A percentile compares a stretch with the other conserved stretches of the same genome.
phyloP scores from a whole-genome alignment of 495 filamentous ascomycete genomes.

The Penicillium nucicola region DNA sequence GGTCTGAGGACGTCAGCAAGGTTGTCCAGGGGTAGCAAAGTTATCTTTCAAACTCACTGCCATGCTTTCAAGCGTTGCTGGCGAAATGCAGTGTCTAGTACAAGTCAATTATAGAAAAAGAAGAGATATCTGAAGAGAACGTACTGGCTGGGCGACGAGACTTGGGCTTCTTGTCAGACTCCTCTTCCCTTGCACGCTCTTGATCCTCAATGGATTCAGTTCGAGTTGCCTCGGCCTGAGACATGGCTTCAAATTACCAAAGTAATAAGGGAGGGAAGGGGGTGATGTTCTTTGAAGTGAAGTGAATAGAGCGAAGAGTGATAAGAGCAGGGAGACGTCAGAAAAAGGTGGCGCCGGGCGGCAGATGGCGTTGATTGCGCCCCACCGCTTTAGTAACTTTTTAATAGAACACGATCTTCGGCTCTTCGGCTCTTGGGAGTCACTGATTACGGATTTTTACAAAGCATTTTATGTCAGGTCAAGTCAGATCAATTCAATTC shows the following conservation, averaged over 20 bases:
- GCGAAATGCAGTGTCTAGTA: slow-evolving; percentile 81
- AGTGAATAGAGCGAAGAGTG: slow-evolving; percentile 2
- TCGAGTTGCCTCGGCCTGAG: slow-evolving; percentile 41
- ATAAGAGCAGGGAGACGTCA: slow-evolving; percentile 22
- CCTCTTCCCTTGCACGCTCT: slow-evolving; percentile 34
- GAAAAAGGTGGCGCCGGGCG: slow-evolving; percentile 29
- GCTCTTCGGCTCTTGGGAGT: too few species aligned
- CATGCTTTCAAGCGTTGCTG: slow-evolving; percentile 92
- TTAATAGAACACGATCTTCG: slow-evolving; percentile 3
- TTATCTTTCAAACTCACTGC: slow-evolving; percentile 60
- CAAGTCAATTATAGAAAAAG: not conserved
- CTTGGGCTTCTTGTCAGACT: slow-evolving; percentile 70
- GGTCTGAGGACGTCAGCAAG: slow-evolving; percentile 51
- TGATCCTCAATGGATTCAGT: slow-evolving; percentile 49
- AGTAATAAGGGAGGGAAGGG: slow-evolving; percentile 10
- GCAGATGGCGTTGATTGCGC: slow-evolving; percentile 8
- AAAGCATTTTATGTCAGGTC: not conserved
- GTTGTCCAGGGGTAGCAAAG: not conserved
- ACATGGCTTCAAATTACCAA: slow-evolving; percentile 34
- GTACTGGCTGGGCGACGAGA: slow-evolving; percentile 81
- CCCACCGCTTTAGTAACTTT: slow-evolving; percentile 15
- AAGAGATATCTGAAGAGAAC: slow-evolving; percentile 21
- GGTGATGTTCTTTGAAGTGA: not conserved
- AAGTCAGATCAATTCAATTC: not conserved
- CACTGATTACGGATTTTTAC: not conserved